These are phyloP conservation scores for Hypoxylon rickii DNA, from an alignment of 495 filamentous ascomycete species.

Conservation along the genomic window DNA sequence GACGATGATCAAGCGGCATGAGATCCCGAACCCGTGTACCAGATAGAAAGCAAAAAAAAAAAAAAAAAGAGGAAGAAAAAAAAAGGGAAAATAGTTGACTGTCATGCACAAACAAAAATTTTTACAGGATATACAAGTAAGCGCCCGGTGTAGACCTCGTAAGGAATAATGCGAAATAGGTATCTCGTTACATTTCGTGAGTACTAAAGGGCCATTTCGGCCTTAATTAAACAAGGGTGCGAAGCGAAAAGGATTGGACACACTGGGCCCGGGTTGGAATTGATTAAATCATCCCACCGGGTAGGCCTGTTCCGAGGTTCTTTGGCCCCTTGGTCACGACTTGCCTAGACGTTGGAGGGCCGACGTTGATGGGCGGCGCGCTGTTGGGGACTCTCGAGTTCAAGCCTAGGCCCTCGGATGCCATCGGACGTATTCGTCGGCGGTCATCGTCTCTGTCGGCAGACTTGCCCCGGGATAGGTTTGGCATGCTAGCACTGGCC, in stretches of 20 bases:
- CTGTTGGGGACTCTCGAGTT: conserved; percentile 48
- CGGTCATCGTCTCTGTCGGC: conserved; percentile 53
- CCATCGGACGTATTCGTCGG: conserved; percentile 59
- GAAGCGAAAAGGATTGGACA: conserved; percentile 6
- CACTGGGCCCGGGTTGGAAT: conserved; percentile 9
- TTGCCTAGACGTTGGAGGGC: conserved; percentile 41
- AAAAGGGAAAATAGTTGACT: conserved; percentile 32
- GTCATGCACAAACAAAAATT: conserved; percentile 29
- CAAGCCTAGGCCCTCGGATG: conserved; percentile 52
- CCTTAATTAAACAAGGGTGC: conserved; percentile 22
- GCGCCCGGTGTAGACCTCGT: conserved; percentile 15
- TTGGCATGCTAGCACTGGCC: conserved; percentile 16
- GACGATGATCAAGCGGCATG: conserved; percentile 27
- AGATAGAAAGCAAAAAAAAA: conserved; percentile 31
- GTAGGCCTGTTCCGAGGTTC: conserved; percentile 38
- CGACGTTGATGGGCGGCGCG: conserved; percentile 36
- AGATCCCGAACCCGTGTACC: conserved; percentile 14
- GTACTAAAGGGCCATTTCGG: conserved; percentile 24
- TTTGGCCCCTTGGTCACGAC: conserved; percentile 39
- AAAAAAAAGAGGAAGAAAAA: conserved; percentile 26
- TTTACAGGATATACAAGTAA: conserved; percentile 39
- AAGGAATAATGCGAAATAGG: conserved; percentile 35
- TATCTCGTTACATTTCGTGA: conserved; percentile 43
- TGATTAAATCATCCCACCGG: conserved; percentile 52
- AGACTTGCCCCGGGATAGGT: conserved; percentile 28